Conservation (phyloP, 192 early-diverging fungal genomes). For the Lunasporangiospora selenospora region DNA sequence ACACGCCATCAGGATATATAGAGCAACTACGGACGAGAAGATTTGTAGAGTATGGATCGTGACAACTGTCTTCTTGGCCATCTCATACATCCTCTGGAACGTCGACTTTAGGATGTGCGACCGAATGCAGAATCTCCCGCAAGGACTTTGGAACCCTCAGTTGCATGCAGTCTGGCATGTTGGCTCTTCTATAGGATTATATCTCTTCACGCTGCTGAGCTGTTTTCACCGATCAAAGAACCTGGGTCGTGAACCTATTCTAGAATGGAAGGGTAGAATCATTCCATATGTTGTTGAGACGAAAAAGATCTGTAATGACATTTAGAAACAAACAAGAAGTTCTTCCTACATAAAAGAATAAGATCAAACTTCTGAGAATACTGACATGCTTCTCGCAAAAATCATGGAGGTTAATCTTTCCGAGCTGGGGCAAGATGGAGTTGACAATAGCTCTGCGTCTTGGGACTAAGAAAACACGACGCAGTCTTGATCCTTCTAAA, state of each 20-base stretch:
- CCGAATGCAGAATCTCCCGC: constrained; percentile 19
- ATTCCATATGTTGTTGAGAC: constrained; percentile 30
- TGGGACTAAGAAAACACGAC: no score
- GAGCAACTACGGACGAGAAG: constrained; percentile 1
- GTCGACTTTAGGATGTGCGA: constrained; percentile 38
- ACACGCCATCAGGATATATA: constrained; percentile 33
- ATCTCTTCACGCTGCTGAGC: constrained; percentile 21
- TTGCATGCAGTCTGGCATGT: constrained; percentile 39
- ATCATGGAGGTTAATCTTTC: no score
- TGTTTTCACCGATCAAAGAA: constrained; percentile 36
- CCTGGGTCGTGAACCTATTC: constrained; percentile 12
- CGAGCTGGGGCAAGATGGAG: no score
- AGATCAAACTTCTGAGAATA: no score
- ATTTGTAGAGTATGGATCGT: constrained; percentile 11
- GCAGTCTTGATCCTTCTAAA: no score
- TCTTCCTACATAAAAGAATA: no score
- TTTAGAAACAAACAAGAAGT: no score
- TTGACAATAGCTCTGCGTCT: no score
- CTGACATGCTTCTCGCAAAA: no score
- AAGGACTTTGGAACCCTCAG: constrained; percentile 36
- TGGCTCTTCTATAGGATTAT: constrained; percentile 22
- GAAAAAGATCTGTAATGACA: no score
- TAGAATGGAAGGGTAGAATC: constrained; percentile 26
- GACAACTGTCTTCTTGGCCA: neutral
- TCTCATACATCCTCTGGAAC: constrained; percentile 32